Percentiles rank a stretch among this genome's conserved stretches.
phyloP scores from a whole-genome alignment of 1,284 basidiomycete species.

The Ganoderma resinaceum region DNA sequence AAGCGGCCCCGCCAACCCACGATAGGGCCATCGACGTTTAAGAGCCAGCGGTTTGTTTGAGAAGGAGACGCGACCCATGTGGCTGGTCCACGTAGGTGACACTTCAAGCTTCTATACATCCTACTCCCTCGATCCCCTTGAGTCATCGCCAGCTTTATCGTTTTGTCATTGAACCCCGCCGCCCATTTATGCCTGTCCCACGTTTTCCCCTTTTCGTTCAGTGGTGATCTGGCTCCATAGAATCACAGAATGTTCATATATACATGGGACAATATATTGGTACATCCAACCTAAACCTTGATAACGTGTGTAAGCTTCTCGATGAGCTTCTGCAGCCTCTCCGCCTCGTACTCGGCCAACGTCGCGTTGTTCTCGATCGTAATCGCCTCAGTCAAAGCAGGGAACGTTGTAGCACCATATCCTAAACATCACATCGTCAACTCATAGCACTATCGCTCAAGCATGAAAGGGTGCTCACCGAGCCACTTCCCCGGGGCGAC shows the following conservation, averaged over 20 bases:
- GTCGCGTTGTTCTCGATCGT: slow-evolving; percentile 70
- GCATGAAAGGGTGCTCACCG: slow-evolving; percentile 52
- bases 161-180: neutral
- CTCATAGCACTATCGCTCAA: neutral
- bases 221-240: neutral
- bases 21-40: neutral
- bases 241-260: neutral
- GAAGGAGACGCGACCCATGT: no score
- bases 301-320: slow-evolving; percentile 38
- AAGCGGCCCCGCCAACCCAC: slow-evolving; percentile 1
- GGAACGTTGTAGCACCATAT: slow-evolving; percentile 89
- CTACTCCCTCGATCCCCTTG: neutral
- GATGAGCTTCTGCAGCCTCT: slow-evolving; percentile 65
- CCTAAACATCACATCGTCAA: slow-evolving; percentile 46
- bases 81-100: neutral
- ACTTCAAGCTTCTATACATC: neutral
- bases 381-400: slow-evolving; percentile 84
- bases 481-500: slow-evolving; percentile 94
- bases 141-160: neutral
- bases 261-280: neutral
- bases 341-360: slow-evolving; percentile 69
- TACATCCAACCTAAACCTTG: slow-evolving; percentile 18
- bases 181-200: neutral
- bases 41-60: slow-evolving; percentile 1
- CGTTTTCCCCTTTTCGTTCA: neutral